Evolutionary conservation across 768 basidiomycete species (phyloP), one percentile per base, ranked within the genome.

Genomic region (Asterophora lycoperdoides): DNA sequence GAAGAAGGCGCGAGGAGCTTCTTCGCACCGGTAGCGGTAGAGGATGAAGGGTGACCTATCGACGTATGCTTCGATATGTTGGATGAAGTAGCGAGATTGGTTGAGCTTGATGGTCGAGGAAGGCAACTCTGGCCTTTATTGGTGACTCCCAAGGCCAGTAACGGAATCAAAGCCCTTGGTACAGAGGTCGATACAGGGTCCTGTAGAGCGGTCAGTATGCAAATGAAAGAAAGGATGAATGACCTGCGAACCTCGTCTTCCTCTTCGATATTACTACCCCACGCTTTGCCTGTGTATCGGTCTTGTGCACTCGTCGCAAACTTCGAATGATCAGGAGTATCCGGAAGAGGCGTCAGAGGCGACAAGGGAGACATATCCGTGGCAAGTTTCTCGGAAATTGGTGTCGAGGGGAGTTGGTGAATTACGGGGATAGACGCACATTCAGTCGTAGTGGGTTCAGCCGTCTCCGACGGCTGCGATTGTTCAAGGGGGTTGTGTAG

Each of bases 301-400:
- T 61, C 58, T 9, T 61, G 59, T 2, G 49, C 38, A 9, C 29
- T 49, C 14, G 49, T 13, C 2, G 33, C 46, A 35, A 46, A 32
- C 50, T 54, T 62, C 1, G 56, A 36, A 14, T 63, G 63, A 23
- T 59, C 57, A 5, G 79, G 78, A 1, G 80, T 77, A 51, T 73
- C 68, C 5, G 78, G 73, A 29, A 78, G 56, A 6, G 80, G 80
- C 6, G 80, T 80, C 30, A 83, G 64, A 14, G 74, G 74, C 1
- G 74, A 76, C 49, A 69, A 59, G 8, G 70, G 63, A 4, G 61
- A 49, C 46, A 38, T 32, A 32, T n/a, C n/a, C n/a, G n/a, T n/a
- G 23, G 43, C 46, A 11, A 41, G 48, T 3, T 26, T 43, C 8
- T 54, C 34, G 36, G 42, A 44, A 23, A 47, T 23, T 19, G 67